These are phyloP conservation scores for Geranium rotundifolium DNA, from an alignment of 345 rosid genomes.

Conservation along the genomic window DNA sequence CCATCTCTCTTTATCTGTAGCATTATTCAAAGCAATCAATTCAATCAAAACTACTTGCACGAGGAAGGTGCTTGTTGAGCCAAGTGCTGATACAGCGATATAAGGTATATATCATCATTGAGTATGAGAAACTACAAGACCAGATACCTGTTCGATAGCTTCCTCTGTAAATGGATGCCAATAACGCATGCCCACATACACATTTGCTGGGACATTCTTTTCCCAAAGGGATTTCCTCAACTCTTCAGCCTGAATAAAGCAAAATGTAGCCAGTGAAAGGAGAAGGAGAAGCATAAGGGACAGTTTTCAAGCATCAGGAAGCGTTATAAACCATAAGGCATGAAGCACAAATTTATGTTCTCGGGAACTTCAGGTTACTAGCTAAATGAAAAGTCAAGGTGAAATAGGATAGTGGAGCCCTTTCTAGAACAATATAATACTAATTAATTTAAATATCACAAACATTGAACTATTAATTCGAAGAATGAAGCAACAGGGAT, in stretches of 20 bases:
- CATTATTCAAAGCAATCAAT: background rate
- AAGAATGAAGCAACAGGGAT: no score
- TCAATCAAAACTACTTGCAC: no score
- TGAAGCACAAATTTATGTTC: no score
- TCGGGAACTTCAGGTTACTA: background rate
- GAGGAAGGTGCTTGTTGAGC: no score
- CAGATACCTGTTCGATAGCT: conserved; percentile 85
- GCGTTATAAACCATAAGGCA: background rate
- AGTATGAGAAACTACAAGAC: background rate
- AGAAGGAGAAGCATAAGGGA: no score
- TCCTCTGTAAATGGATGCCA: conserved; percentile 99
- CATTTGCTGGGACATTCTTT: conserved; percentile 79
- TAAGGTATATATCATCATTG: background rate
- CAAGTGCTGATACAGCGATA: no score
- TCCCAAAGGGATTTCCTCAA: conserved; percentile 71
- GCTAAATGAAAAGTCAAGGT: background rate
- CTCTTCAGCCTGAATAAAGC: conserved; percentile 66
- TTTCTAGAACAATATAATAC: background rate
- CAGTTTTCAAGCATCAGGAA: background rate
- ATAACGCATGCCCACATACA: conserved; percentile 97
- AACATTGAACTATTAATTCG: background rate
- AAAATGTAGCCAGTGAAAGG: conserved; percentile 6
- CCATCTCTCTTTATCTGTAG: conserved; percentile 79
- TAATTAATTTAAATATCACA: background rate
- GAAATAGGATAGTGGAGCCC: background rate